Conservation (phyloP, 1,284 basidiomycete genomes). For the Trametes sp. region DNA sequence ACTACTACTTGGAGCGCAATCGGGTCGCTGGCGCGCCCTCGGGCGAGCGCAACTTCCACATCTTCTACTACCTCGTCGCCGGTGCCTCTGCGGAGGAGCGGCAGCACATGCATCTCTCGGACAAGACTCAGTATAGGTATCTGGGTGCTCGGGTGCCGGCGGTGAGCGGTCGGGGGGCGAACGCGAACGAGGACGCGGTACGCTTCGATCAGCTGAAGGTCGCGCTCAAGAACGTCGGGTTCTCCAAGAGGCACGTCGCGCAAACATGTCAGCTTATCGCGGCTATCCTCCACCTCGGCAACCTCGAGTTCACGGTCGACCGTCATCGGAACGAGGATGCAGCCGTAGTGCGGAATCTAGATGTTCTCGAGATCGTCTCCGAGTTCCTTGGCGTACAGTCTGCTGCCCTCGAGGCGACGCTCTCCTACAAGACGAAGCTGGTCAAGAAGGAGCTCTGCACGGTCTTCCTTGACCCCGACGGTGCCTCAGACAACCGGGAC, state of each 20-base stretch:
- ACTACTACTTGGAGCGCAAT: slow-evolving; percentile 95
- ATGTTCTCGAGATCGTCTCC: slow-evolving; percentile 82
- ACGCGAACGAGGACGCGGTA: slow-evolving; percentile 75
- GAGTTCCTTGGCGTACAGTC: slow-evolving; percentile 91
- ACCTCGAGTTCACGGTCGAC: slow-evolving; percentile 93
- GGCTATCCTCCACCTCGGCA: slow-evolving; percentile 95
- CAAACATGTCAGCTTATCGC: slow-evolving; percentile 95
- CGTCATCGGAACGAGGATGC: slow-evolving; percentile 85
- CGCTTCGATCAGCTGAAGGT: slow-evolving; percentile 93
- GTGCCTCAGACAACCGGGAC: slow-evolving; percentile 91
- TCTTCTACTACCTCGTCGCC: slow-evolving; percentile 94
- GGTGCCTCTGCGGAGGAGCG: slow-evolving; percentile 91
- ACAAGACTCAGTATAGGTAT: slow-evolving; percentile 85
- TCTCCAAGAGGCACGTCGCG: slow-evolving; percentile 93
- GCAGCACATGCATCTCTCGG: slow-evolving; percentile 83
- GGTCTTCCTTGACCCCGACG: slow-evolving; percentile 94
- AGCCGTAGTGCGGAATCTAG: slow-evolving; percentile 84
- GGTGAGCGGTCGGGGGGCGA: slow-evolving; percentile 43
- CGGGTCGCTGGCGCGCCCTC: slow-evolving; percentile 82
- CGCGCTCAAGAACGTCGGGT: slow-evolving; percentile 91
- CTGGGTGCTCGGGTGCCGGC: slow-evolving; percentile 70
- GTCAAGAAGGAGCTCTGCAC: slow-evolving; percentile 96
- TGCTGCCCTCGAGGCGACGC: slow-evolving; percentile 79
- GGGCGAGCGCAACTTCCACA: slow-evolving; percentile 95
- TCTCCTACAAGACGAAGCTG: slow-evolving; percentile 93